phyloP scores from a whole-genome alignment of 2,329 filamentous ascomycete species.

The Aspergillus tubingensis region DNA sequence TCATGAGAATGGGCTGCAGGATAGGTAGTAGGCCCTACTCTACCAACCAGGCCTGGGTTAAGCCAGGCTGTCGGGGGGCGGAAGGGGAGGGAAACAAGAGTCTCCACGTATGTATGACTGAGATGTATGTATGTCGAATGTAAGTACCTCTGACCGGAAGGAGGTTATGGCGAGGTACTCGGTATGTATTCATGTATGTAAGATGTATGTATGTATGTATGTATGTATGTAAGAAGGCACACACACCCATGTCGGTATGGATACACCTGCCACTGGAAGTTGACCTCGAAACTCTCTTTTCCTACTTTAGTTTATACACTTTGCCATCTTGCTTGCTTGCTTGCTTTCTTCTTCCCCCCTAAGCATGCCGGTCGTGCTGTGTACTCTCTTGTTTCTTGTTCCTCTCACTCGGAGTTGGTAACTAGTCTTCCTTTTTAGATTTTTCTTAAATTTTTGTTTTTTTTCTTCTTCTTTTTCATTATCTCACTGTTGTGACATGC shows the following conservation, averaged over 20 bases:
- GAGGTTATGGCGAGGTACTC: neutral
- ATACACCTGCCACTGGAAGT: neutral
- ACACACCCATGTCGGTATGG: neutral
- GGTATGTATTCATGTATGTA: conserved; percentile 5
- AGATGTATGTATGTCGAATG: neutral
- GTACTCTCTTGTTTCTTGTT: neutral
- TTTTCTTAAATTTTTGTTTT: too few relatives aligned
- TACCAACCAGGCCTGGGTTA: neutral
- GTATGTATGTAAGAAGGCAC: conserved; percentile 2
- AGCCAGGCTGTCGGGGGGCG: neutral
- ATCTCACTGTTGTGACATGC: neutral
- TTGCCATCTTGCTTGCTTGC: neutral
- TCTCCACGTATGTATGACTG: neutral
- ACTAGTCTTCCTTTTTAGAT: too few relatives aligned
- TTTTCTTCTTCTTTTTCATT: too few relatives aligned
- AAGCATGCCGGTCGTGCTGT: neutral
- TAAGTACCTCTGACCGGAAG: conserved; percentile 6
- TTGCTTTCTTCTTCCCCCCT: neutral
- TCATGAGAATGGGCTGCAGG: too few relatives aligned
- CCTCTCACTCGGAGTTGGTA: too few relatives aligned
- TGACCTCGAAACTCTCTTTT: neutral
- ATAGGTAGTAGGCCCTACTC: too few relatives aligned
- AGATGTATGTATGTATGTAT: neutral
- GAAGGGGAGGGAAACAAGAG: too few relatives aligned
- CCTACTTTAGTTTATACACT: neutral